A percentile compares a stretch with the other conserved stretches of the same genome.
phyloP scores from a whole-genome alignment of 176 grass and related monocot species.

The Bonia amplexicaulis region DNA sequence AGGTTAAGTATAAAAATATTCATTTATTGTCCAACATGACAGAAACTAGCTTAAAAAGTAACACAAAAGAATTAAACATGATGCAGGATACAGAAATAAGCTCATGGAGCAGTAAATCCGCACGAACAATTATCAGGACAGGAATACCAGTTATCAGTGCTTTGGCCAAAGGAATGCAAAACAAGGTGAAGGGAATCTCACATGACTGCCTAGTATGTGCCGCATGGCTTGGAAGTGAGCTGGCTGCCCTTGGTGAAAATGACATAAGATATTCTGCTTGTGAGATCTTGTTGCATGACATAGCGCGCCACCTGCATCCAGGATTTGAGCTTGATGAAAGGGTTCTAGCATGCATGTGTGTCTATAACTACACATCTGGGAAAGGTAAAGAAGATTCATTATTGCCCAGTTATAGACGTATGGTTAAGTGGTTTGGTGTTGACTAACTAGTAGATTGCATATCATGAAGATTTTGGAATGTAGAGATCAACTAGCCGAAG shows the following conservation, averaged over 20 bases:
- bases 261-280: constrained; percentile 59
- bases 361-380: constrained; percentile 92
- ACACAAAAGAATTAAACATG: constrained; percentile 9
- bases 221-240: constrained; percentile 80
- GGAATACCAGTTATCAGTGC: constrained; percentile 52
- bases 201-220: constrained; percentile 64
- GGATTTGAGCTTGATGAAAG: constrained; percentile 80
- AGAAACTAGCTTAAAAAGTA: constrained; percentile 10
- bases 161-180: constrained; percentile 78
- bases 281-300: constrained; percentile 68
- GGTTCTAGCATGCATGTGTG: constrained; percentile 74
- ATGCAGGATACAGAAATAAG: constrained; percentile 81
- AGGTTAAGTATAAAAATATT: constrained; percentile 51
- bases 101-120: constrained; percentile 64
- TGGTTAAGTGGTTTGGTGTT: constrained; percentile 11
- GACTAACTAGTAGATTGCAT: neutral
- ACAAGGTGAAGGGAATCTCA: constrained; percentile 64
- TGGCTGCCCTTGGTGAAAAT: constrained; percentile 51
- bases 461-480: constrained; percentile 13
- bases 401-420: neutral
- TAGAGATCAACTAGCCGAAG: constrained; percentile 1
- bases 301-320: constrained; percentile 68
- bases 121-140: constrained; percentile 45
- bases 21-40: constrained; percentile 6
- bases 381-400: constrained; percentile 62